phyloP scores from a whole-genome alignment of 2,329 filamentous ascomycete genomes.

The Rhytidhysteron rufulum region DNA sequence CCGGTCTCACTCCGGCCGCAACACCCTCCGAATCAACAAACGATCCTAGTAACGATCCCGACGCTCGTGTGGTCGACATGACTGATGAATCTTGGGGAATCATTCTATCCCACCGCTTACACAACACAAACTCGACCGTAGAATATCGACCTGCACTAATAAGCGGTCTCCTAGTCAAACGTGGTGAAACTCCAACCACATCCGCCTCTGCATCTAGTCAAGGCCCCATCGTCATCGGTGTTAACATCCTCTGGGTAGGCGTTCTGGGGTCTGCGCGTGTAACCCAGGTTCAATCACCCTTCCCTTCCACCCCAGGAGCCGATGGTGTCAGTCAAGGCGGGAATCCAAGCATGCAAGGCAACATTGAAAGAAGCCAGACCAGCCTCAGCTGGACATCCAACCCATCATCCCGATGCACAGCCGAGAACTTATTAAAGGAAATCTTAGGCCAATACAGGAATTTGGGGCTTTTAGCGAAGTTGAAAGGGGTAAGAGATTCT shows the following conservation, averaged over 20 bases:
- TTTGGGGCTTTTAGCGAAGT: conserved; percentile 64
- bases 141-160: conserved; percentile 37
- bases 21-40: conserved; percentile 55
- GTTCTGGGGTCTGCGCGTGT: conserved; percentile 36
- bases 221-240: conserved; percentile 33
- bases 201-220: conserved; percentile 9
- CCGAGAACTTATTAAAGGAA: conserved; percentile 65
- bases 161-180: conserved; percentile 43
- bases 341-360: conserved; percentile 3
- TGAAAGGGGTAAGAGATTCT: conserved; percentile 57
- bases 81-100: conserved; percentile 75
- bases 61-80: conserved; percentile 67
- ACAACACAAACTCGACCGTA: conserved; percentile 32
- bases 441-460: conserved; percentile 66
- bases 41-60: conserved; percentile 50
- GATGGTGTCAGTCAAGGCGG: conserved; percentile 21
- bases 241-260: conserved; percentile 46
- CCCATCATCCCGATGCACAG: conserved; percentile 27
- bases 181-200: conserved; percentile 20
- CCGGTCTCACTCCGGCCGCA: conserved; percentile 59
- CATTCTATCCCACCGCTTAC: conserved; percentile 59
- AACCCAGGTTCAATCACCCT: conserved; percentile 17
- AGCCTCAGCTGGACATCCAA: conserved; percentile 33
- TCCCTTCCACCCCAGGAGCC: conserved; percentile 15
- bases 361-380: conserved; percentile 11